These are phyloP conservation scores for Opeltia flavorubescens DNA, from an alignment of 495 filamentous ascomycete species.

Conservation along the genomic window DNA sequence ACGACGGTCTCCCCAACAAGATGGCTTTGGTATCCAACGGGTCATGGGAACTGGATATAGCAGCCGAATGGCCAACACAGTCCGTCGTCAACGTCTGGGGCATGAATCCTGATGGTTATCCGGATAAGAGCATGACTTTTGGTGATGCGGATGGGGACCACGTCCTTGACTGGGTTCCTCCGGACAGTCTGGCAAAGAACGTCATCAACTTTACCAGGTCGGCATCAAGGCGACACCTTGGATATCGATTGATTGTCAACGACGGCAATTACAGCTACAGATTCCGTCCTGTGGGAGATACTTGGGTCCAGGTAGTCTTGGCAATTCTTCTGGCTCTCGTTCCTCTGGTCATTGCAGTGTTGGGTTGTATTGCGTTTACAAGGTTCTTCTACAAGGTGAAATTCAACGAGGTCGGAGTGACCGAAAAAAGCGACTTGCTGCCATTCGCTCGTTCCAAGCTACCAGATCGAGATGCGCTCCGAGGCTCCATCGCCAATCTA, in stretches of 20 bases:
- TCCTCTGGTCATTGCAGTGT: slow-evolving; percentile 25
- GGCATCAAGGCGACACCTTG: slow-evolving; percentile 28
- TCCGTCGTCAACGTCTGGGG: slow-evolving; percentile 37
- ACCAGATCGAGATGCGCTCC: background rate
- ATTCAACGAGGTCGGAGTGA: slow-evolving; percentile 31
- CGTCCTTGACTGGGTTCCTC: slow-evolving; percentile 29
- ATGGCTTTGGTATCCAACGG: slow-evolving; percentile 34
- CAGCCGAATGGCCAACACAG: slow-evolving; percentile 34
- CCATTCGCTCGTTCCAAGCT: slow-evolving; percentile 6
- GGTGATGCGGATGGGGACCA: slow-evolving; percentile 35
- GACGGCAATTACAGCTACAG: slow-evolving; percentile 28
- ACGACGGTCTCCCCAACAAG: slow-evolving; percentile 37
- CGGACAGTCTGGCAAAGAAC: slow-evolving; percentile 24
- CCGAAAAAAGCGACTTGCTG: slow-evolving; percentile 12
- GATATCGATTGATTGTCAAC: slow-evolving; percentile 29
- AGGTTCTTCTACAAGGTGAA: slow-evolving; percentile 37
- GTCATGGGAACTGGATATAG: slow-evolving; percentile 35
- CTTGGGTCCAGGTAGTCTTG: slow-evolving; percentile 26
- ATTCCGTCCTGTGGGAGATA: slow-evolving; percentile 26
- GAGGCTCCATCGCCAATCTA: background rate
- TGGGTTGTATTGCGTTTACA: slow-evolving; percentile 30
- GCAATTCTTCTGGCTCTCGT: slow-evolving; percentile 31
- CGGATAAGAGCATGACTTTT: slow-evolving; percentile 31
- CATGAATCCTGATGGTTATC: slow-evolving; percentile 27
- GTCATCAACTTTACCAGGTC: slow-evolving; percentile 32